These are phyloP conservation scores for Podosphaera xanthii DNA, from an alignment of 2,329 filamentous ascomycete genomes.

Conservation along the genomic window DNA sequence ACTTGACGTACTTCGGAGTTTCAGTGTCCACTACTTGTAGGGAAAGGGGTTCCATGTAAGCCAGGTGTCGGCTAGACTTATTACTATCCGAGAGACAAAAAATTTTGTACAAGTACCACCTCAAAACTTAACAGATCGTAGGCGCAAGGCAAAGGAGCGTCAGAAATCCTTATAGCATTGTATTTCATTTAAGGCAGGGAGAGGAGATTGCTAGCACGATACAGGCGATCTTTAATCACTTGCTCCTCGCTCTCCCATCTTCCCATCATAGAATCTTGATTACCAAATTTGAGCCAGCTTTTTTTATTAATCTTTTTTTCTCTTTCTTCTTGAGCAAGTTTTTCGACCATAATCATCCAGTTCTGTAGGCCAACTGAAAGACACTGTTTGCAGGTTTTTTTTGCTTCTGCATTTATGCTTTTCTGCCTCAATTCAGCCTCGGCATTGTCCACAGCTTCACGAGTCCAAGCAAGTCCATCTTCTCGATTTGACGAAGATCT, in stretches of 20 bases:
- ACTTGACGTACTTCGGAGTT: too few relatives aligned
- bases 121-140: too few relatives aligned
- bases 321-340: constrained; percentile 24
- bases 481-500: constrained; percentile 23
- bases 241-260: constrained; percentile 17
- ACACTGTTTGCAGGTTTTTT: constrained; percentile 51
- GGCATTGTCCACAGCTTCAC: constrained; percentile 63
- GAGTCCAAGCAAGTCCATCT: constrained; percentile 69
- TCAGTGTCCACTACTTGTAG: too few relatives aligned
- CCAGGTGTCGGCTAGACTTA: too few relatives aligned
- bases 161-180: background rate
- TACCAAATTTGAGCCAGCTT: constrained; percentile 14
- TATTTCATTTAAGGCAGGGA: background rate
- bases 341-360: constrained; percentile 60
- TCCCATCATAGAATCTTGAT: constrained; percentile 9
- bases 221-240: constrained; percentile 15
- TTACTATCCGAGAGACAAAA: too few relatives aligned
- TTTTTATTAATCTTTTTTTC: constrained; percentile 5
- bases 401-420: constrained; percentile 17
- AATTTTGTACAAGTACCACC: too few relatives aligned
- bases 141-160: too few relatives aligned
- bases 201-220: constrained; percentile 11
- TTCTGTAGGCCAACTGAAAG: constrained; percentile 55
- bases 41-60: too few relatives aligned
- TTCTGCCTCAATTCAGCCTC: constrained; percentile 38